A percentile compares a stretch with the other conserved stretches of the same genome.
These are phyloP conservation scores for Dictyophora rubrovolvata DNA, from an alignment of 768 basidiomycete species.

Conservation along the genomic window DNA sequence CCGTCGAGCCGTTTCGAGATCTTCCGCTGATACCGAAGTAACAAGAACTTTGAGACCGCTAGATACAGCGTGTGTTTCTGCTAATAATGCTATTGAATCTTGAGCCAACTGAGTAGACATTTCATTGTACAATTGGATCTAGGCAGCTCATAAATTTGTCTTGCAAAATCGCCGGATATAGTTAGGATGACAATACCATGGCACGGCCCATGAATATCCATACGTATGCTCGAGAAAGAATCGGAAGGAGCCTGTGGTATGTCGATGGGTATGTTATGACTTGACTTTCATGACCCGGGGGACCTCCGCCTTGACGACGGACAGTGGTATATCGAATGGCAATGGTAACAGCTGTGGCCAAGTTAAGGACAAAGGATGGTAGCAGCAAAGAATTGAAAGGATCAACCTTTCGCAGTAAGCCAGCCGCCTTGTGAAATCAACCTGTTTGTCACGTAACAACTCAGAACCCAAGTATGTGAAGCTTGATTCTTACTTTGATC, in stretches of 20 bases:
- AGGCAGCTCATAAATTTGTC: not conserved
- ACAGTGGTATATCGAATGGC: constrained; percentile 65
- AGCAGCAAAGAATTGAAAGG: not conserved
- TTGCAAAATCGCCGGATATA: not conserved
- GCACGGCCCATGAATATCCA: constrained; percentile 54
- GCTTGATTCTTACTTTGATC: constrained; percentile 39
- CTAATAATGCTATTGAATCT: constrained; percentile 53
- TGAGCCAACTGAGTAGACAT: constrained; percentile 39
- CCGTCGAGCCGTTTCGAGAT: constrained; percentile 55
- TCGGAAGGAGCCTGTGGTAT: constrained; percentile 61
- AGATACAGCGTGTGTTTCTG: constrained; percentile 62
- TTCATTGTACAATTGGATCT: constrained; percentile 41
- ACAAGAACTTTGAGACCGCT: constrained; percentile 60
- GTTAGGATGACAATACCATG: constrained; percentile 30
- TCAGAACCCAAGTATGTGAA: not conserved
- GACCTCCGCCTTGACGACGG: constrained; percentile 53
- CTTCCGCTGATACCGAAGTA: constrained; percentile 39
- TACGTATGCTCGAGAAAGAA: constrained; percentile 58
- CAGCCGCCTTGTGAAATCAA: constrained; percentile 58
- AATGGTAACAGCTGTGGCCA: constrained; percentile 40
- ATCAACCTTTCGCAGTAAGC: constrained; percentile 54
- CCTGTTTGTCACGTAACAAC: constrained; percentile 22
- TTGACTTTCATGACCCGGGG: constrained; percentile 50
- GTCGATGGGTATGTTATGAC: constrained; percentile 65
- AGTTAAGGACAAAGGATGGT: not conserved